Base-by-base conservation (phyloP, 306 rosid species). In the Abrus pulchellus region DNA sequence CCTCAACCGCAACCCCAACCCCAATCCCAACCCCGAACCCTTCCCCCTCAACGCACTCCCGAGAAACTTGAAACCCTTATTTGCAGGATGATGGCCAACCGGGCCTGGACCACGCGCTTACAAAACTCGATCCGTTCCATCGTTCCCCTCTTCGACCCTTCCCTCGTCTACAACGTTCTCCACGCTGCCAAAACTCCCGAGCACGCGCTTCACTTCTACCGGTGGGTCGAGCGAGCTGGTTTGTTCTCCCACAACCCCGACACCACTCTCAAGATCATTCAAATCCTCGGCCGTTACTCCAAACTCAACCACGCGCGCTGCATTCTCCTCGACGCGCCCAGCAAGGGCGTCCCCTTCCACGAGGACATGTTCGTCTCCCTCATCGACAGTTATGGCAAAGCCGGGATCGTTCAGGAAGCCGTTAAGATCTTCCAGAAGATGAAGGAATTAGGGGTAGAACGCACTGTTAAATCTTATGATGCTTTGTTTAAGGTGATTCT, bases 61-160 rank as follows among this genome's bases (percentile, higher is more conserved):
- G 92, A 93, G 34, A 91, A 90, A 62, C 47, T 83, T 9, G 94
- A 91, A 76, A 82, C 83, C 34, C 14, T 83, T 3, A 91, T 95
- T 33, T 84, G 90, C 73, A 74, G 87, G 74, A 93, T 93, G 97
- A 89, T 94, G 94, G 80, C 89, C 3, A 95, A 84, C 89, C 95
- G 97, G 44, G 95, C 83, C n/a, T 95, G 97, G 98, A 93, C 98
- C 29, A 93, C 99, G 29, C 96, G 97, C 44, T 84, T 95, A 30
- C 97, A 91, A 70, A 88, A 94, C 77, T 90, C 97, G 27, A 93
- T 93, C 81, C 90, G 96, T 4, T 70, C 88, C 45, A 67, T 94
- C 48, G 97, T 87, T 10, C 90, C 93, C 11, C 57, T 74, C 20
- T 91, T 95, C 71, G 97, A 95, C 55, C 87, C 88, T 3, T 76